These are phyloP conservation scores for Penicillium polonicum DNA, from an alignment of 2,329 filamentous ascomycete genomes.

Conservation along the genomic window DNA sequence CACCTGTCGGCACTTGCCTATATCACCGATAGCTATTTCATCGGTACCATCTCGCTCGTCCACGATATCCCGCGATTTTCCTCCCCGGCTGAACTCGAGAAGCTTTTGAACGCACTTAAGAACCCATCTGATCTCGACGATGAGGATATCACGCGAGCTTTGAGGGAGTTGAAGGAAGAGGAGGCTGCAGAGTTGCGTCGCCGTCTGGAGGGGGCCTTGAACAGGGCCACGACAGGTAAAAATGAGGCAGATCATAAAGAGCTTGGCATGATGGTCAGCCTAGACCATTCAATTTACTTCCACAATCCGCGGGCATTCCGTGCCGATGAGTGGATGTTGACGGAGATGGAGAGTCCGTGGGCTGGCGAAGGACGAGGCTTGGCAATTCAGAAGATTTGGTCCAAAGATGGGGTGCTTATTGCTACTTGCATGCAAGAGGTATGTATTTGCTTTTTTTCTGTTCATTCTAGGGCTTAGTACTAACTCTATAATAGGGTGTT, in stretches of 20 bases:
- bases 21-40: constrained; percentile 89
- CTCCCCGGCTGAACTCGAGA: constrained; percentile 47
- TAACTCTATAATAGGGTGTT: constrained; percentile 40
- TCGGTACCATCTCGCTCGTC: constrained; percentile 79
- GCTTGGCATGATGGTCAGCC: constrained; percentile 53
- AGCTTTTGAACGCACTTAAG: constrained; percentile 40
- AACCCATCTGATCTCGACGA: constrained; percentile 47
- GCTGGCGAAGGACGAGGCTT: constrained; percentile 51
- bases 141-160: constrained; percentile 39
- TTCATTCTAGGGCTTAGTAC: constrained; percentile 1
- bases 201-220: constrained; percentile 36
- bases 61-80: constrained; percentile 77
- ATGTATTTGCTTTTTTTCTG: constrained; percentile 17
- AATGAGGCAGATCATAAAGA: constrained; percentile 33
- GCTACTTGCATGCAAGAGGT: constrained; percentile 54
- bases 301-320: constrained; percentile 50
- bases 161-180: constrained; percentile 45
- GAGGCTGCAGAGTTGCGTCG: constrained; percentile 42
- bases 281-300: constrained; percentile 54
- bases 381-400: constrained; percentile 51
- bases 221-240: constrained; percentile 24
- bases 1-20: constrained; percentile 89
- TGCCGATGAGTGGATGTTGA: constrained; percentile 53
- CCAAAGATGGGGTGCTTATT: constrained; percentile 48
- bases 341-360: constrained; percentile 53